Evolutionary conservation across 306 rosid genomes (phyloP).

Genomic region (Gillenia trifoliata): DNA sequence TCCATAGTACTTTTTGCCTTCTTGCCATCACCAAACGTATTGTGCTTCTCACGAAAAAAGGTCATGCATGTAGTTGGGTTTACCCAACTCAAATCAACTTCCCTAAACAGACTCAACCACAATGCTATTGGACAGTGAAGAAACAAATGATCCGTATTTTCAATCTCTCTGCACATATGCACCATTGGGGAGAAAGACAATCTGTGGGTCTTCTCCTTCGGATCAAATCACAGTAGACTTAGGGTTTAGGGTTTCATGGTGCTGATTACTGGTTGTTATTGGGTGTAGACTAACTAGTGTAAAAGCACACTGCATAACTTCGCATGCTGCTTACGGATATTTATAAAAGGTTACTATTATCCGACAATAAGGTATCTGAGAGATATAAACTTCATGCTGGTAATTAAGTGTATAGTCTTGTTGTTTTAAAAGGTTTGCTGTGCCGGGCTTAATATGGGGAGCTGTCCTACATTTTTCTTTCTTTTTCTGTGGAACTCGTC

Average conservation of each 20-base stretch:
- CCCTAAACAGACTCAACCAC: not conserved
- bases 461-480: not conserved
- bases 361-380: not conserved
- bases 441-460: not conserved
- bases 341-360: not conserved
- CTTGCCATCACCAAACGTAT: not conserved
- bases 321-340: not conserved
- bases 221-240: not conserved
- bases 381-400: not conserved
- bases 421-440: not conserved
- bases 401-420: not conserved
- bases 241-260: not conserved
- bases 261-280: too few relatives aligned
- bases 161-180: not conserved
- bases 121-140: not conserved
- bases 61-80: not conserved
- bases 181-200: not conserved
- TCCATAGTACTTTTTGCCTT: not conserved
- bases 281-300: too few relatives aligned
- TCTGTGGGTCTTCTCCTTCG: not conserved
- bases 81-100: not conserved
- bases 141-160: not conserved
- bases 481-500: not conserved
- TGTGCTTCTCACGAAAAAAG: not conserved
- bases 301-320: not conserved